Percentiles rank a stretch among this genome's conserved stretches.
These are phyloP conservation scores for Picea sitchensis DNA, from an alignment of 75 land plant genomes.

Conservation along the genomic window DNA sequence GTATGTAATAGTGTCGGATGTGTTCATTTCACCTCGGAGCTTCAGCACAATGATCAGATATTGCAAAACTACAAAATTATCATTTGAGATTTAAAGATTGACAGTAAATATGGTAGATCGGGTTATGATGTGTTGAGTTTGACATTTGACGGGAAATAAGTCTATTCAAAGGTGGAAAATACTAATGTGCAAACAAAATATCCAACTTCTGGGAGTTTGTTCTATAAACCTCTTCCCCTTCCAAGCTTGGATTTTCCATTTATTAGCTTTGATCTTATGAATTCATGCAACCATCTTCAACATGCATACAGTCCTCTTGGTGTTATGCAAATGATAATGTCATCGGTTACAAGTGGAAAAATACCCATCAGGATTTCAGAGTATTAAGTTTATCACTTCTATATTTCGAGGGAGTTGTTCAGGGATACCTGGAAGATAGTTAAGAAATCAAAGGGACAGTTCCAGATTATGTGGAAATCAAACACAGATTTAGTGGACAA, in stretches of 20 bases:
- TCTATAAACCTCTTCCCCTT: conserved; percentile 86
- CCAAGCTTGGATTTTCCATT: conserved; percentile 67
- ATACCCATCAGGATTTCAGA: too few relatives aligned
- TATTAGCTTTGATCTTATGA: conserved; percentile 76
- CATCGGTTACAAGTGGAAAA: conserved; percentile 3
- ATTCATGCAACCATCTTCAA: conserved; percentile 26
- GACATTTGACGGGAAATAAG: neutral
- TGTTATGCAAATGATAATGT: conserved; percentile 48
- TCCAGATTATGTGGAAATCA: too few relatives aligned
- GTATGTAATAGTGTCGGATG: neutral
- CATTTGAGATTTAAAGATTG: neutral
- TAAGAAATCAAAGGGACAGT: too few relatives aligned
- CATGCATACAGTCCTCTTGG: conserved; percentile 46
- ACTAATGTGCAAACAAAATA: neutral
- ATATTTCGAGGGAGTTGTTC: too few relatives aligned
- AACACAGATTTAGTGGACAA: too few relatives aligned
- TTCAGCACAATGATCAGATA: neutral
- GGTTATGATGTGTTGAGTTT: neutral
- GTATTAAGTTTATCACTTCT: too few relatives aligned
- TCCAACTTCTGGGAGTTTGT: conserved; percentile 38
- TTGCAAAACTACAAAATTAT: neutral
- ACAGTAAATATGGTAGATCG: neutral
- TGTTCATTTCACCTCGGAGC: neutral
- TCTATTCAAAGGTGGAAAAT: neutral
- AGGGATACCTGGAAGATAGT: too few relatives aligned